Percentiles rank a stretch among this genome's conserved stretches.
Evolutionary conservation across 192 early-diverging fungal genomes (phyloP).

Genomic region (Backusella macrospora): DNA sequence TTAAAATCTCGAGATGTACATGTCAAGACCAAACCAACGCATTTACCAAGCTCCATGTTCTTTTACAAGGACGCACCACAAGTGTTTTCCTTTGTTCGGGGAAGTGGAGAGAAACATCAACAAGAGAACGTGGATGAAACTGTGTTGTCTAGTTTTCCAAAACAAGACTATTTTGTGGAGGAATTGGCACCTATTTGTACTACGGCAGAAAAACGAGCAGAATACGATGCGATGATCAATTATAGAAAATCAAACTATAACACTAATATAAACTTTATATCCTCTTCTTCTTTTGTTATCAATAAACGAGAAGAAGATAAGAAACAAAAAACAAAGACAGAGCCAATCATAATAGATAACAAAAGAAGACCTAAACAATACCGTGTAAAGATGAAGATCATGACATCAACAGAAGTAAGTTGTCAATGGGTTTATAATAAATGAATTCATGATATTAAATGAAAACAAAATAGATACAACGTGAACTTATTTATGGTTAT

Average conservation of each 20-base stretch:
- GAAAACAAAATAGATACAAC: conserved; percentile 13
- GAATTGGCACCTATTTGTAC: background rate
- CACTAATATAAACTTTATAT: too few relatives aligned
- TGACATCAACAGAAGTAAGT: conserved; percentile 9
- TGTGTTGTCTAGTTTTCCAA: background rate
- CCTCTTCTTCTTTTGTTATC: too few relatives aligned
- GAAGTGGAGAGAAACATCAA: background rate
- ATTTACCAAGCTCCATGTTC: conserved; percentile 19
- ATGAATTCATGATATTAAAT: background rate
- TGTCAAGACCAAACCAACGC: background rate
- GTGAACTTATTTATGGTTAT: conserved; percentile 12
- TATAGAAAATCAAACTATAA: background rate
- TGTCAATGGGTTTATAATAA: background rate
- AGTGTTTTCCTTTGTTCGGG: background rate
- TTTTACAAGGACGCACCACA: background rate
- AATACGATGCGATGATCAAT: background rate
- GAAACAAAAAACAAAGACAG: background rate
- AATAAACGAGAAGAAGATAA: background rate
- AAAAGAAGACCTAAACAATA: conserved; percentile 13
- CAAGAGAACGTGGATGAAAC: too few relatives aligned
- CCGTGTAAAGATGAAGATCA: background rate
- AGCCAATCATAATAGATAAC: background rate
- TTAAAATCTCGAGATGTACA: background rate
- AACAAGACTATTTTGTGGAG: background rate
- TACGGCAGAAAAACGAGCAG: background rate